These are phyloP conservation scores for Aspergillus taichungensis DNA, from an alignment of 495 filamentous ascomycete genomes.

Conservation along the genomic window DNA sequence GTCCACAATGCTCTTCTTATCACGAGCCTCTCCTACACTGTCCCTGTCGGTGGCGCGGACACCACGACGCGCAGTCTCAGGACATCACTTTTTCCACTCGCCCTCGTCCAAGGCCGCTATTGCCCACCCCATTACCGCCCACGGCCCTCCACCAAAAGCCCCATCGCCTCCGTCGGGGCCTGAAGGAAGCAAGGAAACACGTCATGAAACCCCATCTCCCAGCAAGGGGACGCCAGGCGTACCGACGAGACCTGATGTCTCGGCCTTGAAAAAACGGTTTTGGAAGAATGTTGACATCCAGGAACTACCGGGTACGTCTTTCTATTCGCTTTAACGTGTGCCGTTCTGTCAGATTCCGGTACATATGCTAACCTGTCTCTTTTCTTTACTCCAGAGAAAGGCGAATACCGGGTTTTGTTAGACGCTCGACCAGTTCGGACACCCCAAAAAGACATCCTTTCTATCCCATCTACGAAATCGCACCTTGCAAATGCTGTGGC, in stretches of 20 bases:
- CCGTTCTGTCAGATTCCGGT: background rate
- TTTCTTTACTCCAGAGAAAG: constrained; percentile 30
- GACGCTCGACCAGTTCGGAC: constrained; percentile 72
- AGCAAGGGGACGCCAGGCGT: constrained; percentile 35
- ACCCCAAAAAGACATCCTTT: constrained; percentile 62
- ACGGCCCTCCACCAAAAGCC: constrained; percentile 75
- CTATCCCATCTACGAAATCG: constrained; percentile 63
- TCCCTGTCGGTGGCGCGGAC: too few relatives aligned
- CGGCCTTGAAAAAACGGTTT: constrained; percentile 58
- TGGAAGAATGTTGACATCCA: constrained; percentile 74
- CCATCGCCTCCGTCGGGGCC: constrained; percentile 53
- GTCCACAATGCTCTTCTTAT: too few relatives aligned
- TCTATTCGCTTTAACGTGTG: background rate
- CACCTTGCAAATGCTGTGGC: constrained; percentile 81
- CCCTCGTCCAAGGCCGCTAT: constrained; percentile 42
- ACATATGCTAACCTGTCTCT: background rate
- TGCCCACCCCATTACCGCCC: constrained; percentile 62
- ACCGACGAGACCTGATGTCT: constrained; percentile 25
- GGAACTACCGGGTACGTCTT: constrained; percentile 41
- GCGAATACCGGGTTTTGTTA: constrained; percentile 61
- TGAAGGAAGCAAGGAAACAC: constrained; percentile 41
- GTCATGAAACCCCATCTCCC: constrained; percentile 41
- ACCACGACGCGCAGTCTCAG: constrained; percentile 13
- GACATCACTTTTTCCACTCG: constrained; percentile 42
- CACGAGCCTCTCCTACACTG: too few relatives aligned